phyloP scores from a whole-genome alignment of 805 yeast genomes.

The Kockiozyma suomiensis region DNA sequence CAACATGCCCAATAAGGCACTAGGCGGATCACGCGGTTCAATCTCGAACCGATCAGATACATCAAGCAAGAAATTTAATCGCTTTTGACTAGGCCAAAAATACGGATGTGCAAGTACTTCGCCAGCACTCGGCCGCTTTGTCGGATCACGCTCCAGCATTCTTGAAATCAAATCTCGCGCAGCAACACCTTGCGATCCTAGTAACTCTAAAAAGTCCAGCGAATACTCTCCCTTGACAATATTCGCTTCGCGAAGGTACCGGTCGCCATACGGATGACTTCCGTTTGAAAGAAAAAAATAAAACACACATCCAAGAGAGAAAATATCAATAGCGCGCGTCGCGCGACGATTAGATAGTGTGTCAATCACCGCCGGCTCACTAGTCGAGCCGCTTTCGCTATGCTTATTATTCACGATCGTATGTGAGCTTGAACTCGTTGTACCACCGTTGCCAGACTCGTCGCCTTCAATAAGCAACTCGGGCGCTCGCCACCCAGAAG shows the following conservation, averaged over 20 bases:
- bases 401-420: slow-evolving; percentile 1
- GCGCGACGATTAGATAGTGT: slow-evolving; percentile 56
- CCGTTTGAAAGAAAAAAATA: slow-evolving; percentile 84
- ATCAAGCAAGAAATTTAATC: slow-evolving; percentile 78
- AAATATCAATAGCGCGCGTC: slow-evolving; percentile 89
- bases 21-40: slow-evolving; percentile 79
- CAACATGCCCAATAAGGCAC: slow-evolving; percentile 56
- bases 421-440: not conserved
- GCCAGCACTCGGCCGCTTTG: slow-evolving; percentile 67
- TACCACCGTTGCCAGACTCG: slow-evolving; percentile 9
- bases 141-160: slow-evolving; percentile 75
- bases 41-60: slow-evolving; percentile 91
- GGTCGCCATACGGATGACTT: slow-evolving; percentile 92
- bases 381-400: slow-evolving; percentile 35
- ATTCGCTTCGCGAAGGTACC: slow-evolving; percentile 84
- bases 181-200: slow-evolving; percentile 55
- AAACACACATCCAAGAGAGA: slow-evolving; percentile 92
- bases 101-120: slow-evolving; percentile 78
- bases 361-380: slow-evolving; percentile 47
- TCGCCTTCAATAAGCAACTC: slow-evolving; percentile 59
- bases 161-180: slow-evolving; percentile 68
- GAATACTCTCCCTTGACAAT: slow-evolving; percentile 68
- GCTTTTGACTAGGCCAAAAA: slow-evolving; percentile 77
- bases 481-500: slow-evolving; percentile 99
- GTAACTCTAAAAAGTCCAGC: slow-evolving; percentile 51